These are phyloP conservation scores for Saccharum spontaneum DNA, from an alignment of 176 grass and related monocot species.

Conservation along the genomic window DNA sequence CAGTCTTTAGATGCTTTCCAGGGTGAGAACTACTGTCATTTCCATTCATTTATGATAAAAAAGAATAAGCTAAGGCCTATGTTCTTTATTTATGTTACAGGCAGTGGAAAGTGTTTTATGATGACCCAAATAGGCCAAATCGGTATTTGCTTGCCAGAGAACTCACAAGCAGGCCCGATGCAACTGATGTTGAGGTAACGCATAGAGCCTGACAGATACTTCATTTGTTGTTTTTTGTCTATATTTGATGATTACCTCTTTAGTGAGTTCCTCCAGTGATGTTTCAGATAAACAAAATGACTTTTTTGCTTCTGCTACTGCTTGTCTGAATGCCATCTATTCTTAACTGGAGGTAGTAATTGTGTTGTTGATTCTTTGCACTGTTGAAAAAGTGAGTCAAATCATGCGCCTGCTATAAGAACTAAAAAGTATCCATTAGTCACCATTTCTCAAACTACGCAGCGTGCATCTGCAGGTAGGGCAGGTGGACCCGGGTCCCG, in stretches of 20 bases:
- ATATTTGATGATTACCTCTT: background rate
- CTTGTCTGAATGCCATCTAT: background rate
- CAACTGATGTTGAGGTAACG: constrained; percentile 84
- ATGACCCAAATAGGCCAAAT: constrained; percentile 73
- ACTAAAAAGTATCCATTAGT: too few relatives aligned
- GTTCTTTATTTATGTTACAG: constrained; percentile 43
- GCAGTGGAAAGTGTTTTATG: constrained; percentile 91
- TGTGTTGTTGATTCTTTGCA: constrained; percentile 9
- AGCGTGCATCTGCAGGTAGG: too few relatives aligned
- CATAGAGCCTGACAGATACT: background rate
- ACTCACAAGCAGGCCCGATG: constrained; percentile 62
- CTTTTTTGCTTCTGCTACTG: background rate
- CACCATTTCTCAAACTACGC: too few relatives aligned
- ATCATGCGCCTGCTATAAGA: too few relatives aligned
- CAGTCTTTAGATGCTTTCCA: constrained; percentile 90
- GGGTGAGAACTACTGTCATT: constrained; percentile 43
- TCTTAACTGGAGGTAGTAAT: background rate
- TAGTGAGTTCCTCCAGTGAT: background rate
- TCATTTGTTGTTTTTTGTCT: background rate
- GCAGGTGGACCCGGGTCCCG: too few relatives aligned
- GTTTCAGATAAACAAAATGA: background rate
- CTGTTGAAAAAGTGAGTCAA: background rate
- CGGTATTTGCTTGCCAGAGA: constrained; percentile 29
- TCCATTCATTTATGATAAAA: background rate
- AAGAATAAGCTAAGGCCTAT: background rate